Base-by-base conservation (phyloP, 2,329 filamentous ascomycete genomes). In the Stachybotrys elegans region DNA sequence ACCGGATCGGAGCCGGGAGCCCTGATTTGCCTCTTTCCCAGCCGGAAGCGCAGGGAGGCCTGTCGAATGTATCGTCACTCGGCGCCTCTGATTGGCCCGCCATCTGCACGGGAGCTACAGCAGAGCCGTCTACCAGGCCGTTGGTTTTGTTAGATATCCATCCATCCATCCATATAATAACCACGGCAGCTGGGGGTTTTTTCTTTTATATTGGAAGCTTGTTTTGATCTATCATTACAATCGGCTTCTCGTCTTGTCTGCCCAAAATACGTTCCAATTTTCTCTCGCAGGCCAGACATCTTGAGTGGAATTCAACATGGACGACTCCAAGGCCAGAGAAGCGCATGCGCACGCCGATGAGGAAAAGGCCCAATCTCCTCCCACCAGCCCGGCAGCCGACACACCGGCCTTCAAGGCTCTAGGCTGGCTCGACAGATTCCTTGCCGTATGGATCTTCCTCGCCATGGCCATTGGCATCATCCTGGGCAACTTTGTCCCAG, bases 381-480 rank as follows among this genome's bases (percentile, higher is more conserved):
- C 9, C n/a, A 34, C 31, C 31, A 8, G 11, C n/a, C 31, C 20
- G 2, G 23, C 44, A 13, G 11, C 31, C 5, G 49, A 41, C 3
- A 20, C 23, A 1, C 75, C 75, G 0, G 64, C 69, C 0, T 78
- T 79, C 61, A 76, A 75, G 35, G 65, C 73, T 2, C 72, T 85
- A 0, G 75, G 76, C 5, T 69, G 74, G 50, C 70, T 86, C 1
- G 81, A 86, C 54, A 75, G 80, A 3, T 80, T 79, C 52, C 73
- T 87, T 1, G 81, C 79, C 3, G 29, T 85, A 21, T 86, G 87
- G 87, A 91, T 92, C 47, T 70, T 92, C 21, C 73, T 92, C 0
- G 85, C 86, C 37, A 93, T 93, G 82, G 72, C 76, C 2, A 64
- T 89, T 7, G 87, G 88, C 4, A 83, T 93, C 35, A 66, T 91